Base-by-base conservation (phyloP, 495 filamentous ascomycete species). In the Aspergillus homomorphus region DNA sequence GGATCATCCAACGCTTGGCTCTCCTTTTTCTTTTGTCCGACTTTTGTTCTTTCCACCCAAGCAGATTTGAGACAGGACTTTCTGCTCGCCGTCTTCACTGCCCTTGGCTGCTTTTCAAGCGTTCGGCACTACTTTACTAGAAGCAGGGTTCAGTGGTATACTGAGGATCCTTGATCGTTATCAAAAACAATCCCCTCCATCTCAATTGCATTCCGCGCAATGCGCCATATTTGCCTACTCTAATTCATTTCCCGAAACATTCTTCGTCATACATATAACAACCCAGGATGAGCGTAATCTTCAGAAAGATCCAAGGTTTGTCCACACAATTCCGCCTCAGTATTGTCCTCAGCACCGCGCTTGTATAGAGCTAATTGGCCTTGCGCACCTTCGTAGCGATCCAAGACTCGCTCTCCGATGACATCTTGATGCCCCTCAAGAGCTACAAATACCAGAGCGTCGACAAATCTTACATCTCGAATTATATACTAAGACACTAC, bases 381-480 rank as follows among this genome's bases (percentile, higher is more conserved):
- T 54, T 51, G 56, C 57, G 38, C 51, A 18, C 16, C 22, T 10
- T n/a, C 42, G 60, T 57, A 74, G 79, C 77, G 73, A 78, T 77
- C 66, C 79, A 82, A 65, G 82, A 86, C 55, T 82, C 80, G 53
- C 77, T 90, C 20, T 87, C 86, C 9, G 87, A 90, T 51, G 84
- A 90, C 58, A 82, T 84, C 50, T 76, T 90, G 51, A 77, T 89
- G 23, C 92, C 96, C 69, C 86, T 98, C 61, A 94, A 93, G 73
- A 85, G 84, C 23, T 98, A 98, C 85, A 95, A 96, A 69, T 98
- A 98, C 73, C 92, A 89, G 65, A 87, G 87, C 68, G 92, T 98
- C 67, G 94, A 98, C 80, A 96, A 97, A 73, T 96, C 92, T n/a
- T 83, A 87, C 54, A 87, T 98, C 43, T 97, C 95, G 44, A 80